A percentile compares a stretch with the other conserved stretches of the same genome.
phyloP scores from a whole-genome alignment of 1,284 basidiomycete species.

The Boletellus dicymbophilus region DNA sequence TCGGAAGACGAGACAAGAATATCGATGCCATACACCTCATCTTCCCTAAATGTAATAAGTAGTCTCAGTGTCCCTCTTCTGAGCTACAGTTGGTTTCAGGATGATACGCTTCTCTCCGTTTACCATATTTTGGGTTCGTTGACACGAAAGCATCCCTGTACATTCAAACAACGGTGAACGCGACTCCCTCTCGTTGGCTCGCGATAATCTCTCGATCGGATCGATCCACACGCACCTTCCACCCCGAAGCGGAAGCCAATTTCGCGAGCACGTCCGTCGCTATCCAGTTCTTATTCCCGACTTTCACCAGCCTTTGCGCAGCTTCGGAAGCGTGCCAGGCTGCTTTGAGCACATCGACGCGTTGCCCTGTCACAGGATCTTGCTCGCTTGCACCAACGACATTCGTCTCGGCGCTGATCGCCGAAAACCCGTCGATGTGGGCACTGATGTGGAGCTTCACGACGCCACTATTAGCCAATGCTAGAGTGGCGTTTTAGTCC shows the following conservation, averaged over 20 bases:
- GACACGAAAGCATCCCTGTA: constrained; percentile 90
- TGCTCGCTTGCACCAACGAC: constrained; percentile 77
- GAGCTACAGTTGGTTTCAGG: constrained; percentile 82
- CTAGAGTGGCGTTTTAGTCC: constrained; percentile 65
- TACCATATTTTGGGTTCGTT: constrained; percentile 91
- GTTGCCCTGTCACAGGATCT: constrained; percentile 79
- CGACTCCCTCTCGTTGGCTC: constrained; percentile 1
- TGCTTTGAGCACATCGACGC: constrained; percentile 91
- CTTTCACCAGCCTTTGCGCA: constrained; percentile 86
- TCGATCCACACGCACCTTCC: constrained; percentile 76
- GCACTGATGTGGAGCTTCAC: constrained; percentile 97
- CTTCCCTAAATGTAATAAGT: constrained; percentile 88
- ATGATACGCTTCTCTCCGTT: constrained; percentile 98
- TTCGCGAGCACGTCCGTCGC: constrained; percentile 88
- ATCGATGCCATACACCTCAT: constrained; percentile 98
- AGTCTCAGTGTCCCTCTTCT: constrained; percentile 84
- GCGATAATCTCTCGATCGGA: too few species aligned
- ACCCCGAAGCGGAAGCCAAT: constrained; percentile 76
- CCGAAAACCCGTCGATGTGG: constrained; percentile 94
- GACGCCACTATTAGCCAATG: constrained; percentile 86
- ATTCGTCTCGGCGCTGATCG: constrained; percentile 90
- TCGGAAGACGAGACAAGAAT: constrained; percentile 87
- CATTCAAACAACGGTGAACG: too few species aligned
- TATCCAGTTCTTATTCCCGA: constrained; percentile 93
- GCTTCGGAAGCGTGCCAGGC: constrained; percentile 93